Evolutionary conservation across 768 basidiomycete species (phyloP), one percentile per base, ranked within the genome.

Genomic region (Leucocoprinus leucothites): DNA sequence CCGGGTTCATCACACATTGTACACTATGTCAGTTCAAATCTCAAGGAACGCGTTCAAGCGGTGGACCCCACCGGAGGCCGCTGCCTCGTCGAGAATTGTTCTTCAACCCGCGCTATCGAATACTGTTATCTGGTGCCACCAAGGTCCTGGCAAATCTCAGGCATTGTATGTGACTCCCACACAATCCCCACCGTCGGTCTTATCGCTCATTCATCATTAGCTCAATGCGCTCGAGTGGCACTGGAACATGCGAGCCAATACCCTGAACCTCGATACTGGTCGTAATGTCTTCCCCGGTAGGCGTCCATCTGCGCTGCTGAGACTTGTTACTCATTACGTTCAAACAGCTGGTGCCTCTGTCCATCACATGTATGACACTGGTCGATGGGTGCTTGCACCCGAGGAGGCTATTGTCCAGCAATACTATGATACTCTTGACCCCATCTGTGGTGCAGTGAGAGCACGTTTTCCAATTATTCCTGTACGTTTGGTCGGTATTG

Each of bases 221-320:
- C 28, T 56, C 18, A 31, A 40, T 21, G 2, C 34, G 28, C 47
- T 56, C 4, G 40, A 57, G 41, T 57, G 51, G 51, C 6, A 24
- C 31, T 57, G 57, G 57, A 41, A 45, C 42, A 46, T 57, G 57
- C 50, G 26, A 26, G n/a, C 41, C 31, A 28, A 48, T 34, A 53
- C 51, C 31, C 25, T 57, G 51, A 57, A 57, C 38, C 57, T 57
- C 42, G 57, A 52, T 31, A 57, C 57, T 24, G 26, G 51, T 48
- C 46, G 42, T 21, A 57, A 57, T 44, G 18, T 57, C 36, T 53
- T 57, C 34, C 38, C 31, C 46, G 57, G 57, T 56, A 42, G 22
- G 46, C 45, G n/a, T 45, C 9, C 24, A 40, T 38, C 36, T 24
- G 47, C 11, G 25, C 45, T 35, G 36, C 36, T 34, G 31, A 40